A percentile compares a stretch with the other conserved stretches of the same genome.
phyloP scores from a whole-genome alignment of 441 rosid genomes.

The Mallotus japonicus region DNA sequence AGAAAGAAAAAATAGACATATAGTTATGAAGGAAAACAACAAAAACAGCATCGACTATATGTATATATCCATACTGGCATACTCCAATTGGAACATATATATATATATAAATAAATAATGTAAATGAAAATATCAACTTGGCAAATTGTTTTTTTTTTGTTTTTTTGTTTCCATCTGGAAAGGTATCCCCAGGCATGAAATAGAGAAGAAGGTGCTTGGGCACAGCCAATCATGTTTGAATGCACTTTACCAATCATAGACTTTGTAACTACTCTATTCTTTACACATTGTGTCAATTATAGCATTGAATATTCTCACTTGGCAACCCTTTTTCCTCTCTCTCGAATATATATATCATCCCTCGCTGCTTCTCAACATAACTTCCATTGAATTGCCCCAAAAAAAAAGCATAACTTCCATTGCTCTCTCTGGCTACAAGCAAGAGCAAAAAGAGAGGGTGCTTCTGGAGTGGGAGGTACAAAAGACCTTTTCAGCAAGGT shows the following conservation, averaged over 20 bases:
- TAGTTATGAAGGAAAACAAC: not conserved
- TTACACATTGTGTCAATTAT: not conserved
- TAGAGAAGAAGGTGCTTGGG: constrained; percentile 3
- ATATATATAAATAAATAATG: not conserved
- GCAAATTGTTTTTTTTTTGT: not conserved
- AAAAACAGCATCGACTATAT: not conserved
- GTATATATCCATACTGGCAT: too few species aligned
- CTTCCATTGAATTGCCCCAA: too few species aligned
- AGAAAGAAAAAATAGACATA: too few species aligned
- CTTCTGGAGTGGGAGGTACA: not conserved
- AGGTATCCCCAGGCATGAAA: too few species aligned
- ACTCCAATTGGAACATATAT: not conserved
- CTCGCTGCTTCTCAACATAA: not conserved
- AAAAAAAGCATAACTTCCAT: not conserved
- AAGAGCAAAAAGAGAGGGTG: not conserved
- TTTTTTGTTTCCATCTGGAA: too few species aligned
- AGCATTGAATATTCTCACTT: not conserved
- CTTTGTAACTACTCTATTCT: not conserved
- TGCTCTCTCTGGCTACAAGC: not conserved
- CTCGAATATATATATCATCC: constrained; percentile 1
- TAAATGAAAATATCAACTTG: not conserved
- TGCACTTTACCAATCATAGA: not conserved
- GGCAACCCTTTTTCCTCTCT: not conserved
- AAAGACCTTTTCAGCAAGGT: not conserved
- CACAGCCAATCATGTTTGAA: constrained; percentile 19